Percentiles rank a stretch among this genome's conserved stretches.
Conservation (phyloP, 2,329 filamentous ascomycete genomes). For the Aspergillus sergii region DNA sequence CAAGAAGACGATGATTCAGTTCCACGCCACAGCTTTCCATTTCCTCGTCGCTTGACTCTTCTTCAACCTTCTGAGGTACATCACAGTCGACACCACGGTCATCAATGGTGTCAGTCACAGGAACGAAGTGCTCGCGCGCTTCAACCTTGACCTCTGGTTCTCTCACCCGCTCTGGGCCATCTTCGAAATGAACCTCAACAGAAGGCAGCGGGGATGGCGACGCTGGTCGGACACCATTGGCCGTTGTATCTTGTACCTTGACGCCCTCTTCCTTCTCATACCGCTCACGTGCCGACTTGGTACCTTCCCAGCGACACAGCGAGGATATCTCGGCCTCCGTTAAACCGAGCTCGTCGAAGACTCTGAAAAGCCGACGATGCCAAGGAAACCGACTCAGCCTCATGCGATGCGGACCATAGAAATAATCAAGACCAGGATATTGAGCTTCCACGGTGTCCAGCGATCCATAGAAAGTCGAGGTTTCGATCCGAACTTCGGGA, state of each 20-base stretch:
- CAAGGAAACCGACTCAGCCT: slow-evolving; percentile 63
- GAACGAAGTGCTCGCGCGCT: slow-evolving; percentile 26
- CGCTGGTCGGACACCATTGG: slow-evolving; percentile 56
- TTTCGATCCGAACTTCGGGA: slow-evolving; percentile 66
- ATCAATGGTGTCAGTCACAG: slow-evolving; percentile 25
- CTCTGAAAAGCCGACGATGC: slow-evolving; percentile 62
- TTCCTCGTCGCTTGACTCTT: slow-evolving; percentile 49
- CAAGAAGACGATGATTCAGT: slow-evolving; percentile 55
- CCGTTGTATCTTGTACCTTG: slow-evolving; percentile 63
- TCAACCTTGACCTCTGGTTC: slow-evolving; percentile 27
- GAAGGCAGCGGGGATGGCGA: slow-evolving; percentile 44
- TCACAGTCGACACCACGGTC: slow-evolving; percentile 28
- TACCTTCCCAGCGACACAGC: slow-evolving; percentile 62
- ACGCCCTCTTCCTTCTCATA: slow-evolving; percentile 59
- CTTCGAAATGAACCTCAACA: slow-evolving; percentile 35
- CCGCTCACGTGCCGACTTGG: slow-evolving; percentile 50
- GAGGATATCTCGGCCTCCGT: slow-evolving; percentile 63
- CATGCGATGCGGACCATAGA: slow-evolving; percentile 62
- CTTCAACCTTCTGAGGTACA: slow-evolving; percentile 35
- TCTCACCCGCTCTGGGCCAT: slow-evolving; percentile 25
- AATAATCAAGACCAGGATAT: slow-evolving; percentile 68
- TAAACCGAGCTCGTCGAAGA: slow-evolving; percentile 61
- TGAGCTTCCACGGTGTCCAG: slow-evolving; percentile 67
- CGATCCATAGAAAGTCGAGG: slow-evolving; percentile 64
- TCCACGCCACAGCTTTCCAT: slow-evolving; percentile 55